Base-by-base conservation (phyloP, 305 asterid species). In the Fraxinus greggii region DNA sequence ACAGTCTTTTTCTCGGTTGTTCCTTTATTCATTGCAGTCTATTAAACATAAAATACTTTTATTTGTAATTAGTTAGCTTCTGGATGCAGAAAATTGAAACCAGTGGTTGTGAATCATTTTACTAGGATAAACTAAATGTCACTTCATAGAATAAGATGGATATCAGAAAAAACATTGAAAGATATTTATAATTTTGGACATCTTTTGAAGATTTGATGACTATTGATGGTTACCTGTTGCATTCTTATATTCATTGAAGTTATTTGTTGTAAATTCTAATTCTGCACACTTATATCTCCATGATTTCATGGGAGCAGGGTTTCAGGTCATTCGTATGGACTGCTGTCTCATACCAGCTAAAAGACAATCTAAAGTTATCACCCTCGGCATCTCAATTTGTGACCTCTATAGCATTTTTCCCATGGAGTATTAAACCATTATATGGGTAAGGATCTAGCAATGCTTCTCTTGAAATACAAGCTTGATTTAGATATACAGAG, bases 321-420 rank as follows among this genome's bases (percentile, higher is more conserved):
- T 95, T 95, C 86, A 93, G 98, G 88, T 95, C 98, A 78, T 95
- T 93, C 78, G 98, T 93, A 31, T 95, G 98, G 98, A 95, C 98
- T 76, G 97, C 98, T 31, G 98, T 95, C 80, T 93, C 98, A 17
- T 95, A 95, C 88, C 97, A 91, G 89, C 89, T 95, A 83, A 95
- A 95, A 91, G 99, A 95, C 91, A 88, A 87, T 86, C 88, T 95
- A 73, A 89, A 91, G 88, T 81, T 95, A 84, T 90, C 99, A 12
- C 98, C 99, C 79, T 93, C 99, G 24, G 97, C 97, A 51, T 91
- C 98, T 81, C 99, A 95, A 85, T 95, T 92, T 86, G 91, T 95
- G 89, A 90, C 98, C 63, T 91, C 99, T 40, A 84, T 95, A 80
- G 94, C 92, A 76, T 92, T 95, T 86, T 93, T 92, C 42, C 99